These are phyloP conservation scores for Arthrinium puccinioides DNA, from an alignment of 2,329 filamentous ascomycete species.

Conservation along the genomic window DNA sequence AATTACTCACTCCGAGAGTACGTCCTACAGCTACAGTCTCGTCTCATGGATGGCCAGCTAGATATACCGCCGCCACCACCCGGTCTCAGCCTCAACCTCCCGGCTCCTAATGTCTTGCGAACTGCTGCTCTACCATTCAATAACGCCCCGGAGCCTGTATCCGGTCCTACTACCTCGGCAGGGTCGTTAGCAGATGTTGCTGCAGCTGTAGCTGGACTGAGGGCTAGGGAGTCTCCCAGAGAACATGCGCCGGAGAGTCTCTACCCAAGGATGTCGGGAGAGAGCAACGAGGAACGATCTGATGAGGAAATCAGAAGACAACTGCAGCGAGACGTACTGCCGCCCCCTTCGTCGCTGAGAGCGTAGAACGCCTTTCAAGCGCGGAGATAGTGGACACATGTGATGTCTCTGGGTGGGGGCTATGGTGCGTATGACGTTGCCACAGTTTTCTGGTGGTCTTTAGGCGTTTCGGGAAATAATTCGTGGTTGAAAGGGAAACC, in stretches of 20 bases:
- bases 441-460: too few relatives aligned
- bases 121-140: neutral
- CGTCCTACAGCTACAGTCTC: constrained; percentile 81
- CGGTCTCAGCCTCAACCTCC: constrained; percentile 62
- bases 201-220: constrained; percentile 22
- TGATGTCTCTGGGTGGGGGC: too few relatives aligned
- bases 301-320: constrained; percentile 50
- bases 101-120: constrained; percentile 16
- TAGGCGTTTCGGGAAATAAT: too few relatives aligned
- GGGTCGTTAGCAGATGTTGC: constrained; percentile 26
- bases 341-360: constrained; percentile 21
- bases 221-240: constrained; percentile 17
- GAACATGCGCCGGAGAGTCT: neutral
- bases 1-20: constrained; percentile 91
- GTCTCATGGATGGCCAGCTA: constrained; percentile 74
- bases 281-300: constrained; percentile 32
- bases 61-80: constrained; percentile 79
- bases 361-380: constrained; percentile 11
- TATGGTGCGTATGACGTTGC: too few relatives aligned
- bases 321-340: constrained; percentile 33
- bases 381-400: too few relatives aligned
- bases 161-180: constrained; percentile 12
- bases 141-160: neutral
- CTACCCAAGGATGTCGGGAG: constrained; percentile 24
- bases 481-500: too few relatives aligned